Conservation (phyloP, 2,329 filamentous ascomycete species). For the Colletotrichum aenigma region DNA sequence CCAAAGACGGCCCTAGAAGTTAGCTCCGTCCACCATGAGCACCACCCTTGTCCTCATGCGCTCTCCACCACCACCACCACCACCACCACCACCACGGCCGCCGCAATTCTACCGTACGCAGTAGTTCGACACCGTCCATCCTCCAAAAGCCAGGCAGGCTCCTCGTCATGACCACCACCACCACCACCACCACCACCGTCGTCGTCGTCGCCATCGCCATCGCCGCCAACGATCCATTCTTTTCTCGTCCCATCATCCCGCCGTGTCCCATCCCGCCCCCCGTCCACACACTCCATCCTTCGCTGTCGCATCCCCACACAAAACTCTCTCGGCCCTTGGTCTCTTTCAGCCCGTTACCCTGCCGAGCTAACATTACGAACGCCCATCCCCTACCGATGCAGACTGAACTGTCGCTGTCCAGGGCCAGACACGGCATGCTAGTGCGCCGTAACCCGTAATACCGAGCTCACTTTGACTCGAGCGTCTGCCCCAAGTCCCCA, state of each 20-base stretch:
- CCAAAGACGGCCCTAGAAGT: not conserved
- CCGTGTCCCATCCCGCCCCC: not conserved
- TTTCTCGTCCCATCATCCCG: not conserved
- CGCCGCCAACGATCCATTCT: not conserved
- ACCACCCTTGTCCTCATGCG: not conserved
- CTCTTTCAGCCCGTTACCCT: not conserved
- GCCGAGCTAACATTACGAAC: not conserved
- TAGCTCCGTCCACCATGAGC: not conserved
- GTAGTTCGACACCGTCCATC: not conserved
- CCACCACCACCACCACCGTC: too few species aligned
- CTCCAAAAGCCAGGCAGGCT: not conserved
- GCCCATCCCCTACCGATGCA: not conserved
- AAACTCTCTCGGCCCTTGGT: constrained; percentile 7
- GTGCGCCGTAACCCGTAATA: not conserved
- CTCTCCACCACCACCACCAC: not conserved
- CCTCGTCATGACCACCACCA: not conserved
- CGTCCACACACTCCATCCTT: not conserved
- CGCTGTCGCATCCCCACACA: constrained; percentile 2
- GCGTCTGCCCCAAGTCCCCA: not conserved
- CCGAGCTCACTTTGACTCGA: not conserved
- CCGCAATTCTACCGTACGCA: not conserved
- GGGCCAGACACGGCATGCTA: not conserved
- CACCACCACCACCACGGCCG: not conserved
- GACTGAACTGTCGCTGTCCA: not conserved
- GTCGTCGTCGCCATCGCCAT: not conserved